Evolutionary conservation across 192 early-diverging fungal genomes (phyloP).

Genomic region (Spizellomyces punctatus): DNA sequence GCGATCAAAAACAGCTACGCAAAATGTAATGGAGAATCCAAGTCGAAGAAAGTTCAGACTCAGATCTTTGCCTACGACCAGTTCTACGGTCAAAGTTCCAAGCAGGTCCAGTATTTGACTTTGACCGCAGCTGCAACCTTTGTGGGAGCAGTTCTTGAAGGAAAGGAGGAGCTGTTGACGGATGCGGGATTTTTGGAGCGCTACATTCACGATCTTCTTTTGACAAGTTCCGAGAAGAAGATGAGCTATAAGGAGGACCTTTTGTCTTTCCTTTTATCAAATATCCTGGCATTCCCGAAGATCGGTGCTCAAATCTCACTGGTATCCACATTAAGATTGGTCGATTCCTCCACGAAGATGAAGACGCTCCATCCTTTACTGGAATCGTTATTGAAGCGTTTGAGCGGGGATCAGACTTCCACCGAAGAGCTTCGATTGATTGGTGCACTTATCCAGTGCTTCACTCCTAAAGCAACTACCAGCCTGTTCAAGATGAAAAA

Average conservation of each 20-base stretch:
- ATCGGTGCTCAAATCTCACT: conserved; percentile 42
- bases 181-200: conserved; percentile 46
- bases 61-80: conserved; percentile 59
- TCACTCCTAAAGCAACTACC: conserved; percentile 45
- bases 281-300: conserved; percentile 40
- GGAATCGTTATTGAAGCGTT: conserved; percentile 45
- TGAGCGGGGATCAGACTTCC: conserved; percentile 21
- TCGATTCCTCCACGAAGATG: conserved; percentile 62
- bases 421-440: conserved; percentile 2
- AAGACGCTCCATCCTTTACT: conserved; percentile 64
- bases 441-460: conserved; percentile 55
- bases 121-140: conserved; percentile 47
- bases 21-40: neutral
- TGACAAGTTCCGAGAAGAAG: conserved; percentile 11
- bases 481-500: conserved; percentile 43
- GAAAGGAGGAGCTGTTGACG: conserved; percentile 46
- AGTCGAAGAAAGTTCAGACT: conserved; percentile 15
- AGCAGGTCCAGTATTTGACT: conserved; percentile 60
- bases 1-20: conserved; percentile 45
- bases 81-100: conserved; percentile 59
- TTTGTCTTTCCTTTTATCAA: conserved; percentile 47
- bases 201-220: conserved; percentile 32
- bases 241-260: conserved; percentile 31
- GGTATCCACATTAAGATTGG: conserved; percentile 45
- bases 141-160: conserved; percentile 50